Conservation (phyloP, 2,329 filamentous ascomycete genomes). For the Xylariaceae sp. region DNA sequence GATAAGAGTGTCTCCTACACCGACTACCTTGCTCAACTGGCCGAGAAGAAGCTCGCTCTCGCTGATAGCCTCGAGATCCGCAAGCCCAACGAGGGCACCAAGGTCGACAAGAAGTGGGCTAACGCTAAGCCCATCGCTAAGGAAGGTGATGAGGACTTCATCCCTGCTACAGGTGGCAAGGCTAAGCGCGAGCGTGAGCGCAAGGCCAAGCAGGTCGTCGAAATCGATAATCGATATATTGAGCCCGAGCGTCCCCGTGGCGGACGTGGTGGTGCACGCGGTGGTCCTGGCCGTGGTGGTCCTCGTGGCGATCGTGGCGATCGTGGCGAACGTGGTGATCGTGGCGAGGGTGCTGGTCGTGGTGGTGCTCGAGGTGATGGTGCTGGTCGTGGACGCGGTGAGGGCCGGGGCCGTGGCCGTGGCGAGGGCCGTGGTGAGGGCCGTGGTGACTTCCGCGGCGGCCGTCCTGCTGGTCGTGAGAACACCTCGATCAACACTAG, state of each 20-base stretch:
- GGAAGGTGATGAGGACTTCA: slow-evolving; percentile 76
- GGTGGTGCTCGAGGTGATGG: slow-evolving; percentile 51
- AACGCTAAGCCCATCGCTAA: slow-evolving; percentile 75
- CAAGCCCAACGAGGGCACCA: slow-evolving; percentile 90
- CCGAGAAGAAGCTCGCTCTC: slow-evolving; percentile 78
- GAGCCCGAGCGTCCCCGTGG: slow-evolving; percentile 69
- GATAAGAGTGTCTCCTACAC: slow-evolving; percentile 90
- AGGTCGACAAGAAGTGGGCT: slow-evolving; percentile 91
- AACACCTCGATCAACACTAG: slow-evolving; percentile 61
- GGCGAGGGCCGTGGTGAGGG: slow-evolving; percentile 52
- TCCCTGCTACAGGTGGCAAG: slow-evolving; percentile 78
- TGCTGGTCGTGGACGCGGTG: slow-evolving; percentile 47
- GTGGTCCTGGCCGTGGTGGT: slow-evolving; percentile 57
- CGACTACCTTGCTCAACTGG: slow-evolving; percentile 79
- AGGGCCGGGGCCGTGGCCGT: slow-evolving; percentile 54
- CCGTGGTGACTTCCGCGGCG: slow-evolving; percentile 52
- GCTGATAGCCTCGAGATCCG: slow-evolving; percentile 72
- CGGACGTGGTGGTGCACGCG: slow-evolving; percentile 58
- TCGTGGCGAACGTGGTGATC: slow-evolving; percentile 52
- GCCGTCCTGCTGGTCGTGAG: slow-evolving; percentile 49
- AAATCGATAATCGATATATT: slow-evolving; percentile 85
- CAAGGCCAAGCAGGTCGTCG: slow-evolving; percentile 88
- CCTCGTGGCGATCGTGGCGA: slow-evolving; percentile 57
- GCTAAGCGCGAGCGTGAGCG: slow-evolving; percentile 83
- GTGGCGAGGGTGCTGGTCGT: slow-evolving; percentile 55